These are phyloP conservation scores for Amphibolis antarctica DNA, from an alignment of 106 monocot genomes.

Conservation along the genomic window DNA sequence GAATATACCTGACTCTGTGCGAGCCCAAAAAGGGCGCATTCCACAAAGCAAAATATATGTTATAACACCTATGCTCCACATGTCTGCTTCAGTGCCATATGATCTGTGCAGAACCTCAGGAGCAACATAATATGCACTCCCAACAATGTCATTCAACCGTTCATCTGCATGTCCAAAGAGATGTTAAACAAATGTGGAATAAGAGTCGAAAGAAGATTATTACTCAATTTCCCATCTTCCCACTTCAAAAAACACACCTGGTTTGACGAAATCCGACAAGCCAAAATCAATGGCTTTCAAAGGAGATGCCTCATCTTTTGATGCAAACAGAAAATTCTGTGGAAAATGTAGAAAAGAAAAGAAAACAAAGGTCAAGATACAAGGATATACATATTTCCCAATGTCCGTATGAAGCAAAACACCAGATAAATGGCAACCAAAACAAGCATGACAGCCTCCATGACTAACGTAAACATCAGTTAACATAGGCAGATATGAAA, in stretches of 20 bases:
- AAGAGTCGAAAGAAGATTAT: not conserved
- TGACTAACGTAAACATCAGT: too few species aligned
- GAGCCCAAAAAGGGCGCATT: constrained; percentile 91
- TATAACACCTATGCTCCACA: constrained; percentile 99
- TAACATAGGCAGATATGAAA: too few species aligned
- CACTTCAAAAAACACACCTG: constrained; percentile 44
- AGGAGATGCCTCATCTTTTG: constrained; percentile 66
- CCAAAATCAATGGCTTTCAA: constrained; percentile 98
- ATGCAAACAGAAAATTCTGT: constrained; percentile 93
- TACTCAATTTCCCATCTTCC: not conserved
- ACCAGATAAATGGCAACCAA: too few species aligned
- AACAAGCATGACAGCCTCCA: too few species aligned
- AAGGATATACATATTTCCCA: too few species aligned
- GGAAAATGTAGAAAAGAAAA: not conserved
- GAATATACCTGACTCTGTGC: constrained; percentile 97
- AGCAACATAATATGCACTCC: constrained; percentile 97
- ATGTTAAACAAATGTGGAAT: not conserved
- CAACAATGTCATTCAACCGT: constrained; percentile 91
- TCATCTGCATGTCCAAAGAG: constrained; percentile 42
- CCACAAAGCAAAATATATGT: constrained; percentile 91
- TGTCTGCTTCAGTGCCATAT: constrained; percentile 95
- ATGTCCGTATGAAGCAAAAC: too few species aligned
- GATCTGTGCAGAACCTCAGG: constrained; percentile 96
- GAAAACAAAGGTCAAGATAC: not conserved
- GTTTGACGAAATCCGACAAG: constrained; percentile 88